Base-by-base conservation (phyloP, 2,329 filamentous ascomycete genomes). In the Diaporthe capsici region DNA sequence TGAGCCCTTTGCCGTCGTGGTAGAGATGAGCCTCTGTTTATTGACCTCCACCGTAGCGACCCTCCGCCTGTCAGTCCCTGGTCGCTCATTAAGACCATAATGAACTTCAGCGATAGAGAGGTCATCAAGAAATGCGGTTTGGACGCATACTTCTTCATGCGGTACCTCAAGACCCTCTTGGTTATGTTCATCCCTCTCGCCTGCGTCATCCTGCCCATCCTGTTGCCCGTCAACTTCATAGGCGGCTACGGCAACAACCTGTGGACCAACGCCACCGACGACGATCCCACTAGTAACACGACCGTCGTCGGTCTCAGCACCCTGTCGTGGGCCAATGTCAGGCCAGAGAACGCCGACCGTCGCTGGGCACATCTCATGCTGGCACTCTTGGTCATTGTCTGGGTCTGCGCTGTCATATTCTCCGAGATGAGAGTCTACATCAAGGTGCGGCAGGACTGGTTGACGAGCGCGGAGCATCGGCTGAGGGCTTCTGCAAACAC, bases 121-220 rank as follows among this genome's bases (percentile, higher is more conserved):
- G 92, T 99, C 79, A 98, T 99, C 80, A 93, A 96, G 72, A 98
- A 98, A 84, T 98, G 96, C 79, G 97, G 97, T 25, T 90, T 99
- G 13, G 97, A 99, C 82, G 95, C 96, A 81, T 99, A 98, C 85
- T 98, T 98, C 87, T 99, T 99, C 84, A 89, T 99, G 1, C 94
- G 97, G 77, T 99, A 98, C 81, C 90, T 92, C 20, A 90, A 90
- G 78, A 90, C 81, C 83, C 91, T 98, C 7, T 90, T 98, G 58
- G 92, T 98, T 82, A 98, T 99, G 77, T 98, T 99, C 82, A 86
- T 98, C 53, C 95, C 97, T 1, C 92, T 98, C 74, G 92, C 94
- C 17, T 79, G 91, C 37, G 81, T 98, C 70, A 92, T 98, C 39
- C 87, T 98, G 72, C 97, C 97, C 0, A 93, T 98, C 34, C 87